phyloP scores from a whole-genome alignment of 2,329 filamentous ascomycete species.

The Elsinoe batatas region DNA sequence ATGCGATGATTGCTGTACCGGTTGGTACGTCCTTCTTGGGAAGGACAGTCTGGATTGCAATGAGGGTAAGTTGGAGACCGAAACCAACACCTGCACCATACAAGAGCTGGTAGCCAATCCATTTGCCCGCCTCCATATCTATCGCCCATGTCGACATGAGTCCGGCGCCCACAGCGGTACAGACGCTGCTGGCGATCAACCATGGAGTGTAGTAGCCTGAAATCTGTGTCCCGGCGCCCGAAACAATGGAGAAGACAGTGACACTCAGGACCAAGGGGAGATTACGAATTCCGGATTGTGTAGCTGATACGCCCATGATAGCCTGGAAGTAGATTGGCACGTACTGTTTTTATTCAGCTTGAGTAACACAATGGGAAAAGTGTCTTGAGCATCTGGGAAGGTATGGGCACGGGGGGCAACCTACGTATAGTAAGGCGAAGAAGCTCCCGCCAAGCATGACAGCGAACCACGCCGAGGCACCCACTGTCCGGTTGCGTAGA shows the following conservation, averaged over 20 bases:
- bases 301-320: slow-evolving; percentile 38
- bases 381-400: too few species aligned
- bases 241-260: slow-evolving; percentile 35
- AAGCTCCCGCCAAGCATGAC: slow-evolving; percentile 35
- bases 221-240: slow-evolving; percentile 32
- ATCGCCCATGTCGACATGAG: slow-evolving; percentile 36
- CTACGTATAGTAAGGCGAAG: slow-evolving; percentile 35
- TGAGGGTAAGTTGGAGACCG: slow-evolving; percentile 40
- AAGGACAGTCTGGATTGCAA: slow-evolving; percentile 38
- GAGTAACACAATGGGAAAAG: too few species aligned
- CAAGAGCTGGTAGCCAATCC: slow-evolving; percentile 32
- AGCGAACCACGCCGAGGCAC: slow-evolving; percentile 31
- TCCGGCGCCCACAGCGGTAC: slow-evolving; percentile 39
- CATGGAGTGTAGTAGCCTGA: slow-evolving; percentile 43
- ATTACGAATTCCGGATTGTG: slow-evolving; percentile 42
- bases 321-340: slow-evolving; percentile 42
- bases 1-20: slow-evolving; percentile 41
- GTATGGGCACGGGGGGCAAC: too few species aligned
- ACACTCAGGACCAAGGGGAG: slow-evolving; percentile 39
- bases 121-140: slow-evolving; percentile 29
- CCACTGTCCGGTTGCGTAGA: slow-evolving; percentile 37
- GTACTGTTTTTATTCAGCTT: slow-evolving; percentile 20
- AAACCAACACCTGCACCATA: slow-evolving; percentile 35
- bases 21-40: slow-evolving; percentile 36
- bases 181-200: slow-evolving; percentile 32